A percentile compares a stretch with the other conserved stretches of the same genome.
These are phyloP conservation scores for Acer yangbiense DNA, from an alignment of 345 rosid species.

Conservation along the genomic window DNA sequence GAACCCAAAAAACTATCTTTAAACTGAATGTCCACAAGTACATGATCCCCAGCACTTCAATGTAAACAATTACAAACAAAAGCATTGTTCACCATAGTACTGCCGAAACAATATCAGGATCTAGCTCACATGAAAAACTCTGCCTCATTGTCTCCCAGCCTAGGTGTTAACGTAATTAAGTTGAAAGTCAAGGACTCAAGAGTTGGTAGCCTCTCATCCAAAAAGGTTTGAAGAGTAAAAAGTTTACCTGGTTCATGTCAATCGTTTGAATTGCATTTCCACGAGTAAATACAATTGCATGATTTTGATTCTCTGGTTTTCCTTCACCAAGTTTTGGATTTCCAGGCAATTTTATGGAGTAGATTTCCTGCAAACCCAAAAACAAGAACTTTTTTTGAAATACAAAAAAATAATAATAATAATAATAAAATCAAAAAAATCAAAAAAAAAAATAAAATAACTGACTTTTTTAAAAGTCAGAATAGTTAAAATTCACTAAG, in stretches of 20 bases:
- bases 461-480: neutral
- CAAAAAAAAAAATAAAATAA: too few relatives aligned
- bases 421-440: too few relatives aligned
- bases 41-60: neutral
- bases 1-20: neutral
- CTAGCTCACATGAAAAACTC: neutral
- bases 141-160: neutral
- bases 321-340: conserved; percentile 98
- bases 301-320: conserved; percentile 99
- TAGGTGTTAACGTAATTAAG: neutral
- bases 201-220: neutral
- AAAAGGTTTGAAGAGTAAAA: neutral
- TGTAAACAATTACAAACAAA: neutral
- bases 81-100: neutral
- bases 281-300: conserved; percentile 92
- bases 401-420: too few relatives aligned
- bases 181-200: neutral
- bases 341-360: conserved; percentile 92
- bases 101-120: neutral
- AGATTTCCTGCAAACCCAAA: conserved; percentile 70
- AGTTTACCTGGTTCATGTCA: conserved; percentile 94
- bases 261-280: conserved; percentile 97
- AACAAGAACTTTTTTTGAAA: neutral
- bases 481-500: neutral
- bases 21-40: neutral